These are phyloP conservation scores for Gleditsia sinensis DNA, from an alignment of 306 rosid genomes.

Conservation along the genomic window DNA sequence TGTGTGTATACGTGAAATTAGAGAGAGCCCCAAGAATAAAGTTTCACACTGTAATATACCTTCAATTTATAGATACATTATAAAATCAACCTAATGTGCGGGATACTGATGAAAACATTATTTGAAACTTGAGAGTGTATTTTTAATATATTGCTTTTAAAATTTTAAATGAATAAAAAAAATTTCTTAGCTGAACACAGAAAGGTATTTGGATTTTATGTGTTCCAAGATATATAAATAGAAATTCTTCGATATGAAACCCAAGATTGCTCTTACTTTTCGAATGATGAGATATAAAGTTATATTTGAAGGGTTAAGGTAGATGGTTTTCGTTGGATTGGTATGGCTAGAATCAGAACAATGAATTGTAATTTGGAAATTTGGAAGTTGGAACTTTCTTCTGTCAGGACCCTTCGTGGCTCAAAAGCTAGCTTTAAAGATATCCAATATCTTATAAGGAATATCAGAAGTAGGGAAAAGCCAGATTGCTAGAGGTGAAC, in stretches of 20 bases:
- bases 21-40: constrained; percentile 29
- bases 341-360: no score
- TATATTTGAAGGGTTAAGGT: no score
- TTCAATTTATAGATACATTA: neutral
- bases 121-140: neutral
- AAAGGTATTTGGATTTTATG: neutral
- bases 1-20: constrained; percentile 15
- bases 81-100: neutral
- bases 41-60: constrained; percentile 26
- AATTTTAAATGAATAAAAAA: neutral
- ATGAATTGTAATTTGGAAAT: no score
- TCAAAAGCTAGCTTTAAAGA: neutral
- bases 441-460: neutral
- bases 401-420: neutral
- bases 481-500: neutral
- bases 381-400: neutral
- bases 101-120: neutral
- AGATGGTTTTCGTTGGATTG: no score
- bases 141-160: no score
- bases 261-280: neutral
- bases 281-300: no score
- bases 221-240: neutral
- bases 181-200: neutral
- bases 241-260: neutral
- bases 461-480: neutral